phyloP scores from a whole-genome alignment of 225 moss, liverwort and hornwort genomes.

The Polytrichum commune region DNA sequence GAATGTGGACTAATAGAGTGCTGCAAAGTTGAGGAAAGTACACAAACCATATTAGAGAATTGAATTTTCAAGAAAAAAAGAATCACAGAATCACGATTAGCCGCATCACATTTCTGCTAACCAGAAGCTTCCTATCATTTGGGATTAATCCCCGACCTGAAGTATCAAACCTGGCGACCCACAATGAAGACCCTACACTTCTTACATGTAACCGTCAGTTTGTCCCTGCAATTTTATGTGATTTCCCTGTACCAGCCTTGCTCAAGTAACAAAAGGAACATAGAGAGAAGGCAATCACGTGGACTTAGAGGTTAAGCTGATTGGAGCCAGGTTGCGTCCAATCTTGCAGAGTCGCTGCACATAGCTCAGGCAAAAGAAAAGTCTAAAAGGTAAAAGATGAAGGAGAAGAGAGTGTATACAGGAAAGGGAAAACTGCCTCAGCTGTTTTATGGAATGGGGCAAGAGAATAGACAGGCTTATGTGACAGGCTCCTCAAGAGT shows the following conservation, averaged over 20 bases:
- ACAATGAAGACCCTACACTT: slow-evolving; percentile 7
- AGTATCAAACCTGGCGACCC: background rate
- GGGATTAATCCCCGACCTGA: slow-evolving; percentile 2
- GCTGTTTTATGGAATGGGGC: background rate
- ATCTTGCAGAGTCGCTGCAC: slow-evolving; percentile 10
- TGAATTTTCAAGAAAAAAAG: background rate
- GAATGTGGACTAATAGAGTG: background rate
- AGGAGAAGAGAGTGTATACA: slow-evolving; percentile 1
- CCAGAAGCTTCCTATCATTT: slow-evolving; percentile 1
- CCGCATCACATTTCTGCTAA: background rate
- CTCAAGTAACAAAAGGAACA: slow-evolving; percentile 8
- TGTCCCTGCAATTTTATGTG: slow-evolving; percentile 2
- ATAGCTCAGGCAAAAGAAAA: slow-evolving; percentile 23
- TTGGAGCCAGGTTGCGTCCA: slow-evolving; percentile 1
- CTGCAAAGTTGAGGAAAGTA: background rate
- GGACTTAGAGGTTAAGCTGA: slow-evolving; percentile 8
- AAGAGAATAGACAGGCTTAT: slow-evolving; percentile 18
- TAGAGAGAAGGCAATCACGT: slow-evolving; percentile 7
- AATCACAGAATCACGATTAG: background rate
- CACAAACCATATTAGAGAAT: background rate
- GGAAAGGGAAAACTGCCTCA: slow-evolving; percentile 4
- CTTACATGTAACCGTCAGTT: background rate
- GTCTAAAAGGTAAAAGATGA: slow-evolving; percentile 1
- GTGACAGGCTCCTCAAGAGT: slow-evolving; percentile 91
- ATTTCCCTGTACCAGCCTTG: slow-evolving; percentile 1